Base-by-base conservation (phyloP, 2,329 filamentous ascomycete genomes). In the Botryotinia narcissicola region DNA sequence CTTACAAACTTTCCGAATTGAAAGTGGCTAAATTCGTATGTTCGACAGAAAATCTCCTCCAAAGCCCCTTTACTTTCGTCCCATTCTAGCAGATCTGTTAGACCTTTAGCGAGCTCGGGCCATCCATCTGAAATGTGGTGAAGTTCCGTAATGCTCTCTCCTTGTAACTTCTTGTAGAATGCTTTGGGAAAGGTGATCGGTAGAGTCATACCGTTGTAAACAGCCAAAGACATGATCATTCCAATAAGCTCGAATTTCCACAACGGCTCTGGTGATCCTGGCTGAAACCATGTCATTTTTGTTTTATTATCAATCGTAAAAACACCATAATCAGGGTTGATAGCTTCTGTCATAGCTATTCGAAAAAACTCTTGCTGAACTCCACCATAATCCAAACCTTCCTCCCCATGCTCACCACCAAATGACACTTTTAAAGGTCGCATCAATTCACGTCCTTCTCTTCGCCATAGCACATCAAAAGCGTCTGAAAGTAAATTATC, bases 311-410 rank as follows among this genome's bases (percentile, higher is more conserved):
- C 94, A 46, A 93, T 87, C 0, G 90, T 92, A 81, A 98, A 98
- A 71, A 92, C 89, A 1, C 89, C 94, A 79, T 92, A 93, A 61
- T 90, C 87, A 7, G 93, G 92, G 78, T 93, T 87, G 63, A 98
- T 87, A 5, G 92, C 93, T 79, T 97, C 91, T 0, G 89, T 89
- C 77, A 98, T 90, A 29, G 93, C 90, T 42, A 98, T 83, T 25
- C 94, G 90, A 83, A 99, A 98, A 81, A 97, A 98, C 76, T 99
- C 96, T 81, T 97, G 95, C 78, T 98, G 95, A 1, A 99, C 95
- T 75, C 96, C 96, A 61, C 96, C 96, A 67, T 95, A 94, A 81
- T 99, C 96, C 48, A 97, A 89, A 0, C 96, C 96, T 81, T 97
- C 91, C 81, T 98, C 96, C 44, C 94, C 93, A 71, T 87, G 86